Conservation (phyloP, 148 eudicot genomes). For the Euryodendron excelsum region DNA sequence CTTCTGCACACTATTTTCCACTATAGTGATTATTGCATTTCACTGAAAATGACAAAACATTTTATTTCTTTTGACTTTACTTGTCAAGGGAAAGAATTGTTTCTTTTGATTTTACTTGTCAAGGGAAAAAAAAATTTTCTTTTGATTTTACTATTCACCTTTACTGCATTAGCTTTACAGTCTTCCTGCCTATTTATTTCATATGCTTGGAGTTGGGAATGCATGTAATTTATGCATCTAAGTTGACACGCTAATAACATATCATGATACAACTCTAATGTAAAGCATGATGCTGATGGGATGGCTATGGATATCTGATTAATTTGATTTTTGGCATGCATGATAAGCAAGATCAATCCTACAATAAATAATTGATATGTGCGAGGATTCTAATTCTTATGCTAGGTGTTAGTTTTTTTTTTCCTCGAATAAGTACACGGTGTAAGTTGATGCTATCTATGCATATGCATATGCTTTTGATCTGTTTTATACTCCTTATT, state of each 20-base stretch:
- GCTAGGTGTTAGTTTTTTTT: no score
- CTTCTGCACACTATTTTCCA: background rate
- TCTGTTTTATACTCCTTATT: background rate
- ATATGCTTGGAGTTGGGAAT: no score
- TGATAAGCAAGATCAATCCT: background rate
- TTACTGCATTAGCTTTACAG: no score
- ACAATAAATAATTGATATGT: background rate
- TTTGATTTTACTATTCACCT: no score
- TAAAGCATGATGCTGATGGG: background rate
- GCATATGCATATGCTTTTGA: background rate
- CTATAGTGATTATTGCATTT: background rate
- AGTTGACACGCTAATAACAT: no score
- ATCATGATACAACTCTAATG: background rate
- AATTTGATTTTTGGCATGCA: background rate
- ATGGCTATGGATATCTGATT: background rate
- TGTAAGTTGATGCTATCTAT: background rate
- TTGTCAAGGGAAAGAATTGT: no score
- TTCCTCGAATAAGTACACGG: no score
- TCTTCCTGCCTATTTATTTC: no score
- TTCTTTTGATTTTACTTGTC: no score
- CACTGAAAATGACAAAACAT: background rate
- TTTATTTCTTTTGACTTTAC: background rate
- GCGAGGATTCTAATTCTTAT: background rate
- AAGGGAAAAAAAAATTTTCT: no score
- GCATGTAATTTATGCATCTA: no score